These are phyloP conservation scores for Ceratobasidium sp. DNA, from an alignment of 1,284 basidiomycete genomes.

Conservation along the genomic window DNA sequence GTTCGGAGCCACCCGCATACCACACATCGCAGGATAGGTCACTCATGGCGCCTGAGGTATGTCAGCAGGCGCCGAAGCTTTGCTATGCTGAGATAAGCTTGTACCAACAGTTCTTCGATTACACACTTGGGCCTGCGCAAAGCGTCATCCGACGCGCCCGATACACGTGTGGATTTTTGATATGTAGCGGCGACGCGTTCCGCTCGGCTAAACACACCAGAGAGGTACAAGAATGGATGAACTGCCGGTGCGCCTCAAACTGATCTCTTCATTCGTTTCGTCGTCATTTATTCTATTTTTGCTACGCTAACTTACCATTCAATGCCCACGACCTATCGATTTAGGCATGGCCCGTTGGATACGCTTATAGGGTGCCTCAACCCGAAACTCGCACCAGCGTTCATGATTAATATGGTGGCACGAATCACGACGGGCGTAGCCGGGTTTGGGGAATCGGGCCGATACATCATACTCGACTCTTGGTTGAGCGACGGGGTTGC, in stretches of 20 bases:
- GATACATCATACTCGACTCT: neutral
- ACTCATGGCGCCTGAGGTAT: too few relatives aligned
- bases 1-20: neutral
- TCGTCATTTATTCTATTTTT: neutral
- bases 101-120: slow-evolving; percentile 21
- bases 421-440: neutral
- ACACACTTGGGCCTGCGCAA: neutral
- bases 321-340: too few relatives aligned
- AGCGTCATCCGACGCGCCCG: neutral
- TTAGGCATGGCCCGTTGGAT: neutral
- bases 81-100: too few relatives aligned
- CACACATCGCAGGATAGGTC: too few relatives aligned
- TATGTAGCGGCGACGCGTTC: slow-evolving; percentile 9
- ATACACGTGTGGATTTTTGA: neutral
- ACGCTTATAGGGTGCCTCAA: neutral
- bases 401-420: slow-evolving; percentile 1
- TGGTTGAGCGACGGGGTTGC: slow-evolving; percentile 19
- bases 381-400: slow-evolving; percentile 15
- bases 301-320: too few relatives aligned
- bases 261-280: neutral
- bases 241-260: too few relatives aligned
- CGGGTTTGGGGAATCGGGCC: too few relatives aligned
- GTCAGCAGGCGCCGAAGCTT: too few relatives aligned
- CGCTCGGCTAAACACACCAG: neutral
- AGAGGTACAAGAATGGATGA: slow-evolving; percentile 8